Conservation (phyloP, 768 basidiomycete species). For the Pseudohyphozyma bogoriensis region DNA sequence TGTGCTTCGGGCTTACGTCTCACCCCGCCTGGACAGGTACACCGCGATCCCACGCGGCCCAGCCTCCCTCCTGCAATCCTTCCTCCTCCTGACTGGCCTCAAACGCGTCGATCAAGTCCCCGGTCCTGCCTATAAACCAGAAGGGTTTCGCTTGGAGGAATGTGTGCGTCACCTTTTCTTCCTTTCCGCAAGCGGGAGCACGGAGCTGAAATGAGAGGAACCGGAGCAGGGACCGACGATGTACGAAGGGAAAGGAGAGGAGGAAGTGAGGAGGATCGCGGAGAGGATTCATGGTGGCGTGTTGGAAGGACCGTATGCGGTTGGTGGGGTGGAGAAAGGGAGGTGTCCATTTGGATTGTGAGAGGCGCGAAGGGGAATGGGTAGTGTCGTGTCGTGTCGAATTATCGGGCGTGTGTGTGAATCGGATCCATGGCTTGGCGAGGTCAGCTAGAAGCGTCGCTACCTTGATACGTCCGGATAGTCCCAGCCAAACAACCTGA, state of each 20-base stretch:
- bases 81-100: not conserved
- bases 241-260: not conserved
- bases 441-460: too few species aligned
- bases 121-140: not conserved
- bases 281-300: not conserved
- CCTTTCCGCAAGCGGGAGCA: not conserved
- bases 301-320: not conserved
- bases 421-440: too few species aligned
- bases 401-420: too few species aligned
- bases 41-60: not conserved
- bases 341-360: not conserved
- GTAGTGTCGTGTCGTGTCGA: not conserved
- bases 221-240: not conserved
- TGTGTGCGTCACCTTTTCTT: not conserved
- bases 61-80: not conserved
- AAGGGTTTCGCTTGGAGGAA: not conserved
- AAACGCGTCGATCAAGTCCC: not conserved
- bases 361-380: not conserved
- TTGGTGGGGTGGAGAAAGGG: not conserved
- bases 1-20: not conserved
- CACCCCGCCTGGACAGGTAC: not conserved
- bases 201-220: not conserved
- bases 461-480: too few species aligned
- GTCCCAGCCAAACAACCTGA: too few species aligned
- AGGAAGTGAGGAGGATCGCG: not conserved